Evolutionary conservation across 176 grass and related monocot species (phyloP).

Genomic region (Eragrostis curvula): DNA sequence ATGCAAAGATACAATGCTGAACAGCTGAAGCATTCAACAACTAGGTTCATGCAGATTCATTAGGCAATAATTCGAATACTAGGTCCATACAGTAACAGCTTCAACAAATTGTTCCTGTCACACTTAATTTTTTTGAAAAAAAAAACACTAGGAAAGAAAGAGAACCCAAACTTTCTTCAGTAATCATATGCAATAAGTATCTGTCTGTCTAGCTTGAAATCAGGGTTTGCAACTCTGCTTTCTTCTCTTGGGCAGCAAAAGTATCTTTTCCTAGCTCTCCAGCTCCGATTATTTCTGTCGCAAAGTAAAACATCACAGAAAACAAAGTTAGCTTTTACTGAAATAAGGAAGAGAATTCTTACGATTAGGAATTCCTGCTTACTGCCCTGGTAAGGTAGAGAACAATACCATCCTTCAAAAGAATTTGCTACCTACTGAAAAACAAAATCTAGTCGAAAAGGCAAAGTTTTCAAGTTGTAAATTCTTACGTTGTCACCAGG

Average conservation of each 20-base stretch:
- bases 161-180: background rate
- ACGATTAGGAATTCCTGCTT: background rate
- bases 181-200: background rate
- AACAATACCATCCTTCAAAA: background rate
- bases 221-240: background rate
- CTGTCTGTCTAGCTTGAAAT: background rate
- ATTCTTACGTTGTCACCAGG: background rate
- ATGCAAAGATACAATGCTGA: background rate
- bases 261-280: background rate
- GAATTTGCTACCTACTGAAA: background rate
- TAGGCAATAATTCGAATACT: no score
- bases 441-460: background rate
- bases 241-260: background rate
- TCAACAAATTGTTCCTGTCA: background rate
- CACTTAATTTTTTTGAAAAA: background rate
- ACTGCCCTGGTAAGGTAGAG: background rate
- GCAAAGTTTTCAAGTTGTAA: background rate
- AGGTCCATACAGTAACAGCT: no score
- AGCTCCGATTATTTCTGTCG: background rate
- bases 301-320: background rate
- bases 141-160: background rate
- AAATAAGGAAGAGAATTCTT: background rate
- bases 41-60: no score
- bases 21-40: background rate
- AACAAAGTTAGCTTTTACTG: background rate